Base-by-base conservation (phyloP, 2,329 filamentous ascomycete genomes). In the Fusarium sp. region DNA sequence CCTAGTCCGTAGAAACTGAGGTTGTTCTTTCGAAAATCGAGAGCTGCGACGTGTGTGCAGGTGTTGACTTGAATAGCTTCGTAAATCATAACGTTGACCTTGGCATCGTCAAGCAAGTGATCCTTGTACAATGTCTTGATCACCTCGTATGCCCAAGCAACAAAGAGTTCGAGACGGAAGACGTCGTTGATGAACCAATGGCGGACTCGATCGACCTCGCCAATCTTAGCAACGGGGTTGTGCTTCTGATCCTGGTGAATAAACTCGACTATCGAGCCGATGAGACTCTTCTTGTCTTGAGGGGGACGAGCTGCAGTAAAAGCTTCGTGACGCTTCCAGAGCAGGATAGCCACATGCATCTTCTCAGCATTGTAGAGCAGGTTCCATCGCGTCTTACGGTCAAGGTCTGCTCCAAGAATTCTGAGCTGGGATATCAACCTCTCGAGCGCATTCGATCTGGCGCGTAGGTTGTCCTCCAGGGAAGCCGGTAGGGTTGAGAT, bases 361-460 rank as follows among this genome's bases (percentile, higher is more conserved):
- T 95, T 98, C 82, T 99, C 97, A 0, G 96, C 96, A 78, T 96
- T 92, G 87, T 92, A 94, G n/a, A 99, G 85, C 35, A 99, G 84
- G 71, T 89, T 88, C 95, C 95, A 98, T 75, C 91, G 91, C 2
- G 92, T 92, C 27, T 85, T 85, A 45, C 90, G 89, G 72, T 93
- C 90, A 7, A 98, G 82, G 4, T 90, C 85, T 30, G 91, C 87
- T 69, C 91, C 91, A 35, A 92, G 91, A 7, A 88, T 87, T 71
- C 89, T 88, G 14, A 98, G 84, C 75, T 97, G 91, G 3, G 87
- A 85, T 63, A 94, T 94, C 62, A 99, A 87, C 65, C 93, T 92
- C 72, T 92, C 89, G 50, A 98, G 85, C 30, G 95, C 95, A 63
- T 90, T 89, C 17, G 92, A 90, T 61, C 96, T 91, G 64, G 91